Conservation (phyloP, 352 stramenopile genomes). For the Globisporangium apiculatum region DNA sequence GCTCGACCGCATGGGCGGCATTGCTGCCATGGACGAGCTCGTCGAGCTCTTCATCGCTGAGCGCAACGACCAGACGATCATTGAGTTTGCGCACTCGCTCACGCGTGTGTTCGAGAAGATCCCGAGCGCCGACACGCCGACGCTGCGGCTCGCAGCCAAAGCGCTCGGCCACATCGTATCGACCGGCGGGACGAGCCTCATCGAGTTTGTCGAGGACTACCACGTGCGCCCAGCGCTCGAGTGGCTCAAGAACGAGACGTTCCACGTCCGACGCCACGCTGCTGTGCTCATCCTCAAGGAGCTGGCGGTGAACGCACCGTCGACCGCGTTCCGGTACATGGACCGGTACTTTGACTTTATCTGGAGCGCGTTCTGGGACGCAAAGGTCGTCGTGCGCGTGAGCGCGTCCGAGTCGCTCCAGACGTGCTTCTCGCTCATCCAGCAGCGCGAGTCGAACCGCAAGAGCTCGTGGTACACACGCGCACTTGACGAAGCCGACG, state of each 20-base stretch:
- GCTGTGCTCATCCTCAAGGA: constrained; percentile 87
- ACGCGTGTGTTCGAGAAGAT: constrained; percentile 87
- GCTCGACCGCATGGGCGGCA: constrained; percentile 76
- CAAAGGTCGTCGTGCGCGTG: constrained; percentile 67
- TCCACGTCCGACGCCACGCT: constrained; percentile 79
- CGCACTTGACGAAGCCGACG: constrained; percentile 70
- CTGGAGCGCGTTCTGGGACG: constrained; percentile 86
- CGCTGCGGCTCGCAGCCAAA: constrained; percentile 68
- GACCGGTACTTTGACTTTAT: constrained; percentile 89
- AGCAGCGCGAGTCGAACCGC: constrained; percentile 83
- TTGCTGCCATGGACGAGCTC: constrained; percentile 86
- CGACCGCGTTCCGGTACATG: constrained; percentile 83
- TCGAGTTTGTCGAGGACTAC: constrained; percentile 87
- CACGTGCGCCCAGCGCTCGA: constrained; percentile 82
- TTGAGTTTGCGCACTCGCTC: constrained; percentile 84
- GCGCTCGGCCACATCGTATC: constrained; percentile 85
- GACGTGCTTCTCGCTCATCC: constrained; percentile 81
- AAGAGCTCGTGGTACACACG: constrained; percentile 79
- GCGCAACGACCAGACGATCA: constrained; percentile 87
- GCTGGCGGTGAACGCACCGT: constrained; percentile 79
- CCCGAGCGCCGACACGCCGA: constrained; percentile 57
- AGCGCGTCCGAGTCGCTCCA: constrained; percentile 79
- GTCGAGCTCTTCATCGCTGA: constrained; percentile 87
- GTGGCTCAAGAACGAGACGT: constrained; percentile 88
- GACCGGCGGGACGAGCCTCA: constrained; percentile 76